Conservation (phyloP, 108 stramenopile species). For the Licmophora abbreviata region DNA sequence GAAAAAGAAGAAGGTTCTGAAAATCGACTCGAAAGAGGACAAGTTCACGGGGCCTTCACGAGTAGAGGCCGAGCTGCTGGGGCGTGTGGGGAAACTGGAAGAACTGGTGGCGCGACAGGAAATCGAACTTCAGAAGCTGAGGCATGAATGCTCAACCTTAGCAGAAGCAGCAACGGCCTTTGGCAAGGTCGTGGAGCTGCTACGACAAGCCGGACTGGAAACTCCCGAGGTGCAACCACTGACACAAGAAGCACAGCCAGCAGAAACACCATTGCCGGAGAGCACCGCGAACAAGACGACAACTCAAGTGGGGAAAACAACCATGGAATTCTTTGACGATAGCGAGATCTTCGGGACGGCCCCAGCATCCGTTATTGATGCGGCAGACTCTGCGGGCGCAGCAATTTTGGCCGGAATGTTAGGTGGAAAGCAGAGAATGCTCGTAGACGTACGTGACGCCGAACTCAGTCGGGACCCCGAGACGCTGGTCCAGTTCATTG, state of each 20-base stretch:
- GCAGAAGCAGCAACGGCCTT: constrained; percentile 42
- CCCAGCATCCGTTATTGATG: constrained; percentile 78
- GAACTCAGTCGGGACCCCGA: constrained; percentile 71
- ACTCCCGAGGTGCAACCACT: constrained; percentile 24
- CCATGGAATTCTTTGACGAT: constrained; percentile 48
- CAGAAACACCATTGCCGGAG: constrained; percentile 3
- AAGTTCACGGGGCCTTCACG: background rate
- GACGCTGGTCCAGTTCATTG: constrained; percentile 77
- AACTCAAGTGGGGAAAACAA: constrained; percentile 3
- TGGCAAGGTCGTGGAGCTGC: constrained; percentile 44
- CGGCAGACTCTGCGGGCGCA: constrained; percentile 80
- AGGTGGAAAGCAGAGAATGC: constrained; percentile 81
- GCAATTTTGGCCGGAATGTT: constrained; percentile 74
- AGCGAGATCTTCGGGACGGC: constrained; percentile 81
- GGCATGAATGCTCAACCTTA: constrained; percentile 48
- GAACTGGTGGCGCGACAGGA: constrained; percentile 58
- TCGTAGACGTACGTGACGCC: constrained; percentile 88
- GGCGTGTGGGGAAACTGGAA: constrained; percentile 59
- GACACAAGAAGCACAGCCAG: background rate
- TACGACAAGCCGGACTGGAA: constrained; percentile 59
- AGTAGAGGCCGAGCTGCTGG: background rate
- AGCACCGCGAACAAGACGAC: constrained; percentile 5
- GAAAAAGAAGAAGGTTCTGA: background rate
- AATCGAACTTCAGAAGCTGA: constrained; percentile 58
- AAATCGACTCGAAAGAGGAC: background rate